Conservation (phyloP, 169 alveolate species). For the Eimeria sp. region DNA sequence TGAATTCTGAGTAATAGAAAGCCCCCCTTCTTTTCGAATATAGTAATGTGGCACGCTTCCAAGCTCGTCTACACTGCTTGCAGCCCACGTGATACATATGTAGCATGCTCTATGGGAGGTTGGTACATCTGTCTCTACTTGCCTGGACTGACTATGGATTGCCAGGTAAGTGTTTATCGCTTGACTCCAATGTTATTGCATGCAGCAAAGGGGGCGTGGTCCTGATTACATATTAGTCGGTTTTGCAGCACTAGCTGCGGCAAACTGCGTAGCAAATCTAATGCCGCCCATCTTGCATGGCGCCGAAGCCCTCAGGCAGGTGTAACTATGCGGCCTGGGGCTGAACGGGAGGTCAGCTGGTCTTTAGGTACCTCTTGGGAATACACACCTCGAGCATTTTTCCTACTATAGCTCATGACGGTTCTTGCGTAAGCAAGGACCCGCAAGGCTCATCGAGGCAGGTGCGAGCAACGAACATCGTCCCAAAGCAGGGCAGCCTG, state of each 20-base stretch:
- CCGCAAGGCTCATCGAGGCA: neutral
- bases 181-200: neutral
- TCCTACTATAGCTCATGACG: neutral
- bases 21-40: neutral
- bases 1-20: neutral
- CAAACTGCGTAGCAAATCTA: too few relatives aligned
- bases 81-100: neutral
- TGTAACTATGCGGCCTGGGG: too few relatives aligned
- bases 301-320: too few relatives aligned
- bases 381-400: neutral
- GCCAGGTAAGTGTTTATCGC: neutral
- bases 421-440: neutral
- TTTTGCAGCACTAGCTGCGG: neutral
- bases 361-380: too few relatives aligned
- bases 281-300: too few relatives aligned
- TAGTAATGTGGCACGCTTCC: neutral
- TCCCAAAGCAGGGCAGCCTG: neutral
- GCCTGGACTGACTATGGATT: neutral
- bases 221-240: neutral
- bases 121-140: neutral
- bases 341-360: too few relatives aligned
- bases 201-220: neutral
- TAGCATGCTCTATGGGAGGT: neutral
- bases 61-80: neutral
- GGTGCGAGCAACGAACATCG: neutral